Percentiles rank a stretch among this genome's conserved stretches.
These are phyloP conservation scores for Aspergillus mulundensis DNA, from an alignment of 495 filamentous ascomycete genomes.

Conservation along the genomic window DNA sequence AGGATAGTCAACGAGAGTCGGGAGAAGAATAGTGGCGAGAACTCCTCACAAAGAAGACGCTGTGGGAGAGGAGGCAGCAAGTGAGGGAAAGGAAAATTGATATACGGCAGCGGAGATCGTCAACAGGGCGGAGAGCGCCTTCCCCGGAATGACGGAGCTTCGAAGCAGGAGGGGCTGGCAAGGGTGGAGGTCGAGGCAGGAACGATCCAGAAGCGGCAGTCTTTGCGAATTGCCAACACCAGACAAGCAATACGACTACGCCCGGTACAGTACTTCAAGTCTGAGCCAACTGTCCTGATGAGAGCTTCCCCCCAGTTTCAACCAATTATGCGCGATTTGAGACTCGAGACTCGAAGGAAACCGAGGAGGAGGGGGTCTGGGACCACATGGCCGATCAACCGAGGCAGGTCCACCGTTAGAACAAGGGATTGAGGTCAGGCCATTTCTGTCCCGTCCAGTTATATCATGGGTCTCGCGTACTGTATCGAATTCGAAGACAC, in stretches of 20 bases:
- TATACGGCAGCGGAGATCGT: background rate
- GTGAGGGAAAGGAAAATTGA: background rate
- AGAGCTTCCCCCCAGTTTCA: background rate
- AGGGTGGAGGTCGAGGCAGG: background rate
- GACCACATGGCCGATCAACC: constrained; percentile 3
- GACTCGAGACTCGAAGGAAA: background rate
- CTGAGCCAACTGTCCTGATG: background rate
- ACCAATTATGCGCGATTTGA: background rate
- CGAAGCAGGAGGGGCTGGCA: background rate
- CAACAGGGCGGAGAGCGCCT: background rate
- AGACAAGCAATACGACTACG: background rate
- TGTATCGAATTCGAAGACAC: background rate
- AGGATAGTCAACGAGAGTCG: constrained; percentile 5
- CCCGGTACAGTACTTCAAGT: no score
- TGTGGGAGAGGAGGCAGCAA: background rate
- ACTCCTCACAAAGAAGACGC: background rate
- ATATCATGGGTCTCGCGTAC: background rate
- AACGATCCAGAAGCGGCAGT: constrained; percentile 6
- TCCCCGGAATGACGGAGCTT: background rate
- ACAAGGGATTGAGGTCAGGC: background rate
- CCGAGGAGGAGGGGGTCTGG: background rate
- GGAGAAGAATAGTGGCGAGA: background rate
- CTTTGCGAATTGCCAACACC: constrained; percentile 5
- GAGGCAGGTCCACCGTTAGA: background rate
- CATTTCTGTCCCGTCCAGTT: background rate